Conservation (phyloP, 2,329 filamentous ascomycete genomes). For the Leptographium galeiforme region DNA sequence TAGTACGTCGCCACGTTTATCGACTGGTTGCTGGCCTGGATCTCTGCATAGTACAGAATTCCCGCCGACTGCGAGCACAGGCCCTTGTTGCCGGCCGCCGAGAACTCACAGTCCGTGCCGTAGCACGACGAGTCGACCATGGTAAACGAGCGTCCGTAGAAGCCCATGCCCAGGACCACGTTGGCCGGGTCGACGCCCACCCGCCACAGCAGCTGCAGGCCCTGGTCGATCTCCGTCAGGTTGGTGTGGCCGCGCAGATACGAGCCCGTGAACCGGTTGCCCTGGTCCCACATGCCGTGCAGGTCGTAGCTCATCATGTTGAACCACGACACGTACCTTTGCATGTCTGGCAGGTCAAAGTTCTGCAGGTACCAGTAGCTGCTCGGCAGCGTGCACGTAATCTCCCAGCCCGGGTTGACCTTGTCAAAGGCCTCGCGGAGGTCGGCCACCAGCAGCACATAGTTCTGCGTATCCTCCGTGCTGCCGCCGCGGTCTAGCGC, state of each 20-base stretch:
- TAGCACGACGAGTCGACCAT: conserved; percentile 13
- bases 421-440: not conserved
- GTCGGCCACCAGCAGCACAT: not conserved
- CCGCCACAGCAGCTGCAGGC: conserved; percentile 32
- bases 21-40: too few relatives aligned
- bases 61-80: conserved; percentile 6
- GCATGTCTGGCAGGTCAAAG: conserved; percentile 13
- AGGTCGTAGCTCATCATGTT: conserved; percentile 19
- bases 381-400: conserved; percentile 4
- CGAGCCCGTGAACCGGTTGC: conserved; percentile 13
- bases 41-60: too few relatives aligned
- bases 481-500: conserved; percentile 11
- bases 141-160: conserved; percentile 23
- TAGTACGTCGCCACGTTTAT: too few relatives aligned
- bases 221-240: conserved; percentile 28
- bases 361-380: conserved; percentile 11
- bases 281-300: conserved; percentile 25
- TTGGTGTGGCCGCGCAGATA: conserved; percentile 29
- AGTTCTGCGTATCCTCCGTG: conserved; percentile 9
- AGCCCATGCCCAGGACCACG: conserved; percentile 28
- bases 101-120: conserved; percentile 14
- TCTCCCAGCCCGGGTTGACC: not conserved
- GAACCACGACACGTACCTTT: conserved; percentile 9
- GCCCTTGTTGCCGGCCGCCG: conserved; percentile 9
- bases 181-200: conserved; percentile 26